A percentile compares a stretch with the other conserved stretches of the same genome.
phyloP scores from a whole-genome alignment of 2,329 filamentous ascomycete species.

The Fusarium transvaalense region DNA sequence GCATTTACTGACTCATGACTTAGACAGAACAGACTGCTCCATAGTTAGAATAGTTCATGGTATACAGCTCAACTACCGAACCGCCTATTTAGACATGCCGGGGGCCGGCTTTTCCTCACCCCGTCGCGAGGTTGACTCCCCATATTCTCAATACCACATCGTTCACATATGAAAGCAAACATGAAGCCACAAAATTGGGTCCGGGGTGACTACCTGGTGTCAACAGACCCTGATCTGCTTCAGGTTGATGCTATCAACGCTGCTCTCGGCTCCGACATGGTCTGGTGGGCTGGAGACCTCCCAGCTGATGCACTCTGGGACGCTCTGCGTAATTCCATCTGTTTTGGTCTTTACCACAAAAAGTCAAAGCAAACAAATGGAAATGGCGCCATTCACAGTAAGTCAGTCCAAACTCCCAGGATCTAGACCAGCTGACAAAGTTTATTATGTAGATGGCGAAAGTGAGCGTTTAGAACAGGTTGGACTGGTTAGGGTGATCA shows the following conservation, averaged over 20 bases:
- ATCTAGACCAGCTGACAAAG: no score
- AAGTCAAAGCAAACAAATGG: not conserved
- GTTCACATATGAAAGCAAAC: not conserved
- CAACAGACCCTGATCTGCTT: not conserved
- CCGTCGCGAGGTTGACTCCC: not conserved
- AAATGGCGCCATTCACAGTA: no score
- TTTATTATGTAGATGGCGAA: not conserved
- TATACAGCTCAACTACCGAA: no score
- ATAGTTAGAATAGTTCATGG: no score
- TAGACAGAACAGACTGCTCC: not conserved
- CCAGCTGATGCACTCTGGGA: not conserved
- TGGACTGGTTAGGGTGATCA: slow-evolving; percentile 1
- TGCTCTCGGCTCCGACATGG: not conserved
- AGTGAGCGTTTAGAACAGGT: not conserved
- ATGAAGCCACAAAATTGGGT: not conserved
- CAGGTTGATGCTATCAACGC: slow-evolving; percentile 6
- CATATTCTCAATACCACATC: not conserved
- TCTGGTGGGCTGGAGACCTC: slow-evolving; percentile 5
- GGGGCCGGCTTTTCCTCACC: not conserved
- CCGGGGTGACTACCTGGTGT: not conserved
- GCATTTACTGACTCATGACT: not conserved
- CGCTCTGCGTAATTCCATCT: not conserved
- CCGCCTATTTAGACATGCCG: not conserved
- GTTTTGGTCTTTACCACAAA: slow-evolving; percentile 1
- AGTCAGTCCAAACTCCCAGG: no score